Evolutionary conservation across 306 rosid species (phyloP).

Genomic region (Medicago ruthenica): DNA sequence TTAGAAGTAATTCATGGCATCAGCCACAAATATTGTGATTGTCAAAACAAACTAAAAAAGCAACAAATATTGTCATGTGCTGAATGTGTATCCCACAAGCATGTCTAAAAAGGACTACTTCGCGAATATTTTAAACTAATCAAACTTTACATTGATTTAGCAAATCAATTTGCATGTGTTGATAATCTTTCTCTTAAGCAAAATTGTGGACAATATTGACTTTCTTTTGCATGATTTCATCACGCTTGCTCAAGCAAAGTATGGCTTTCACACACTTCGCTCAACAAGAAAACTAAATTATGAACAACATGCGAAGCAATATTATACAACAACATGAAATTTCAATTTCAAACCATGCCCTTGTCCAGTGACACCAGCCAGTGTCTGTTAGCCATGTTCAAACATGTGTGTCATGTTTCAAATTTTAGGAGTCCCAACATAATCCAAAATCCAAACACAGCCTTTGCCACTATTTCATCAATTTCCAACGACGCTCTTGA

Average conservation of each 20-base stretch:
- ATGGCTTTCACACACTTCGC: slow-evolving; percentile 17
- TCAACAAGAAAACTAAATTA: background rate
- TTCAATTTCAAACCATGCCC: slow-evolving; percentile 1
- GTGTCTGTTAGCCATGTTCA: slow-evolving; percentile 8
- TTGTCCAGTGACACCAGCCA: background rate
- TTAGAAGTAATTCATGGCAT: background rate
- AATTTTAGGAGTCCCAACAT: background rate
- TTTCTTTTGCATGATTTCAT: background rate
- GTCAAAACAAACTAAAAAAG: too few relatives aligned
- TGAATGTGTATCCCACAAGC: background rate
- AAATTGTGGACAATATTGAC: background rate
- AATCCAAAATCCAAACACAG: background rate
- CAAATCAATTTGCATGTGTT: slow-evolving; percentile 12
- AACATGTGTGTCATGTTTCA: background rate
- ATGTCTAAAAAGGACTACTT: background rate
- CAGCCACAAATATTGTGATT: background rate
- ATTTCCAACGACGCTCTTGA: slow-evolving; percentile 59
- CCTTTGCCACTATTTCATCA: slow-evolving; percentile 7
- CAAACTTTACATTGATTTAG: background rate
- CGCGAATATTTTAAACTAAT: background rate
- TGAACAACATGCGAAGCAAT: background rate
- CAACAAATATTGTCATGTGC: background rate
- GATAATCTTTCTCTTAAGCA: slow-evolving; percentile 4
- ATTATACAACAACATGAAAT: slow-evolving; percentile 3
- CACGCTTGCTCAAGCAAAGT: background rate